Percentiles rank a stretch among this genome's conserved stretches.
Conservation (phyloP, 768 basidiomycete genomes). For the Imleria badia region DNA sequence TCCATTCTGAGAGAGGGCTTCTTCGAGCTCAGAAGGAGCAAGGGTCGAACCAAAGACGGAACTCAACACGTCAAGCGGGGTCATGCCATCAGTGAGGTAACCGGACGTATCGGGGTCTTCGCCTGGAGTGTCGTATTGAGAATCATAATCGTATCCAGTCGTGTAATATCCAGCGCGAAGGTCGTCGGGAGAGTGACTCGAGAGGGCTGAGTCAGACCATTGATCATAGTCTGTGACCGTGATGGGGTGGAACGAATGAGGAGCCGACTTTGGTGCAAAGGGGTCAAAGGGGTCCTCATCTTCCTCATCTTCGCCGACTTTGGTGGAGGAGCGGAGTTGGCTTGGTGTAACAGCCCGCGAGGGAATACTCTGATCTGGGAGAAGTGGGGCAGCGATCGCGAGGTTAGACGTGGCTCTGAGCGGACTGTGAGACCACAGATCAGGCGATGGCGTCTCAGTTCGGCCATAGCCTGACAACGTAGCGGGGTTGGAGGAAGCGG, state of each 20-base stretch:
- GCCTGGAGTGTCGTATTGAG: conserved; percentile 29
- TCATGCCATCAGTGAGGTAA: conserved; percentile 88
- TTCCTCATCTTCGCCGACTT: conserved; percentile 59
- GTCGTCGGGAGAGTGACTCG: conserved; percentile 54
- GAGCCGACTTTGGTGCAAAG: conserved; percentile 47
- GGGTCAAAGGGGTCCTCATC: conserved; percentile 89
- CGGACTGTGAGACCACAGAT: conserved; percentile 79
- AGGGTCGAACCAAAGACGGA: conserved; percentile 92
- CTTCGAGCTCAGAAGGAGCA: conserved; percentile 89
- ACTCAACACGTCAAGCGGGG: conserved; percentile 92
- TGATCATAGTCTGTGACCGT: conserved; percentile 64
- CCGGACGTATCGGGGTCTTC: conserved; percentile 54
- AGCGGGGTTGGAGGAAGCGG: conserved; percentile 57
- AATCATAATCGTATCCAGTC: conserved; percentile 32
- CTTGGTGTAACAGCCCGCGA: conserved; percentile 66
- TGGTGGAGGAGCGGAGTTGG: conserved; percentile 64
- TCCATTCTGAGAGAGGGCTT: conserved; percentile 81
- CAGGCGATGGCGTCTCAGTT: conserved; percentile 84
- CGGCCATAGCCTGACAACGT: conserved; percentile 47
- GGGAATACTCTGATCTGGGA: conserved; percentile 61
- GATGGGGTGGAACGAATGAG: conserved; percentile 61
- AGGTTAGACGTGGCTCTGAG: conserved; percentile 77
- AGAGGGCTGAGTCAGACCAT: conserved; percentile 54
- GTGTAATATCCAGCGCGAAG: conserved; percentile 35
- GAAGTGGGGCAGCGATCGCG: conserved; percentile 87